These are phyloP conservation scores for Penicillium manginii DNA, from an alignment of 495 filamentous ascomycete genomes.

Conservation along the genomic window DNA sequence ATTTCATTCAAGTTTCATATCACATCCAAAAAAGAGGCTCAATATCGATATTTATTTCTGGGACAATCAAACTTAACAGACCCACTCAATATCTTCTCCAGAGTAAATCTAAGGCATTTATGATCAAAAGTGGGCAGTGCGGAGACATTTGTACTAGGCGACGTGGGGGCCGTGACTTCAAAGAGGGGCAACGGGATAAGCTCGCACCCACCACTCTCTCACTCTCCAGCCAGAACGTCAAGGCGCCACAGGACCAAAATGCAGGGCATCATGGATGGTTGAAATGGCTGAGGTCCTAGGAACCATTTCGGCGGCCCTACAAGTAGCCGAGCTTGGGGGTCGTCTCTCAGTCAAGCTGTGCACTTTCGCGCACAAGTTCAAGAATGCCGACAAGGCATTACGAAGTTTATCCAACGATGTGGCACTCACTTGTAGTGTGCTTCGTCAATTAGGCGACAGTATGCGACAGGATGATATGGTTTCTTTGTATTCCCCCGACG, in stretches of 20 bases:
- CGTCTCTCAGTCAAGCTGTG: conserved; percentile 36
- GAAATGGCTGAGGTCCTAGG: neutral
- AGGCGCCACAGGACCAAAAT: neutral
- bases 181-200: neutral
- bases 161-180: neutral
- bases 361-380: conserved; percentile 35
- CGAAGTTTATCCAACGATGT: conserved; percentile 36
- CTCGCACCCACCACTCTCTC: neutral
- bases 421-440: conserved; percentile 28
- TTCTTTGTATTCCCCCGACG: conserved; percentile 17
- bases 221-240: neutral
- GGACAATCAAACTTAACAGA: neutral
- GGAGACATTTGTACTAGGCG: neutral
- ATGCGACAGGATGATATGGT: neutral
- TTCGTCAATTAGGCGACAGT: conserved; percentile 2
- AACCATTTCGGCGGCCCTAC: conserved; percentile 12
- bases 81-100: neutral
- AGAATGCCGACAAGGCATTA: conserved; percentile 29
- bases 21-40: neutral
- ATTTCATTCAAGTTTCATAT: no score
- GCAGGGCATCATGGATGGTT: neutral
- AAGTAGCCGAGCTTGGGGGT: conserved; percentile 36
- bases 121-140: neutral
- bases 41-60: neutral
- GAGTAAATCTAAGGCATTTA: neutral